These are phyloP conservation scores for Austroboletus novae-zelandiae DNA, from an alignment of 1,284 basidiomycete genomes.

Conservation along the genomic window DNA sequence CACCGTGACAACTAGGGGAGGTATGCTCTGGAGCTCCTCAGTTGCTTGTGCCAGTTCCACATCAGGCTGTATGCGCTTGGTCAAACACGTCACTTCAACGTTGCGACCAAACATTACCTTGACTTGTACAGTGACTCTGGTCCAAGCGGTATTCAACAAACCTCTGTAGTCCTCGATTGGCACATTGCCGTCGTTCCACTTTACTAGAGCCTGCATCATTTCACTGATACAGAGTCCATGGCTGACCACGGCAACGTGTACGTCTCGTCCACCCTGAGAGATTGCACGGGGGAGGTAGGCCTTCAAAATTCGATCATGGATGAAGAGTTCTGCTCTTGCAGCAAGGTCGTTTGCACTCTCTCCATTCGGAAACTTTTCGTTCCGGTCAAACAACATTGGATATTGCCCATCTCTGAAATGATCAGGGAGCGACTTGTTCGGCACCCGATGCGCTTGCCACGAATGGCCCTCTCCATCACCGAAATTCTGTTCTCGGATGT, in stretches of 20 bases:
- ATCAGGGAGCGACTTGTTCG: constrained; percentile 43
- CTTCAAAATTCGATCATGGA: constrained; percentile 56
- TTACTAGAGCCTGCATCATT: constrained; percentile 51
- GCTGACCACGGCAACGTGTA: constrained; percentile 73
- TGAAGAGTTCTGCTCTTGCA: constrained; percentile 54
- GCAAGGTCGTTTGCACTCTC: constrained; percentile 74
- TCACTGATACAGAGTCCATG: constrained; percentile 80
- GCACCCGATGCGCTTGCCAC: constrained; percentile 36
- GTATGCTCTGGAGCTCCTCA: constrained; percentile 22
- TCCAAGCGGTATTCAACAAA: constrained; percentile 72
- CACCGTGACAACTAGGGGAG: constrained; percentile 42
- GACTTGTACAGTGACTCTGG: constrained; percentile 48
- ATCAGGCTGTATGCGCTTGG: constrained; percentile 27
- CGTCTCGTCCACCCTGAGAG: constrained; percentile 36
- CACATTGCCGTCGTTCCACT: constrained; percentile 35
- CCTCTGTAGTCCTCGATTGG: constrained; percentile 45
- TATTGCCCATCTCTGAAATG: constrained; percentile 53
- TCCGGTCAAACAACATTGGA: constrained; percentile 46
- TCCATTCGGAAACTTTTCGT: constrained; percentile 66
- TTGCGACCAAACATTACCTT: constrained; percentile 37
- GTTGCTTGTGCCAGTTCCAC: constrained; percentile 25
- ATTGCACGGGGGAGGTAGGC: constrained; percentile 51
- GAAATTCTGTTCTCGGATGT: constrained; percentile 68
- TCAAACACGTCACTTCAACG: background rate
- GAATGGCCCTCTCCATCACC: constrained; percentile 72